These are phyloP conservation scores for Tribonema minus DNA, from an alignment of 108 stramenopile species.

Conservation along the genomic window DNA sequence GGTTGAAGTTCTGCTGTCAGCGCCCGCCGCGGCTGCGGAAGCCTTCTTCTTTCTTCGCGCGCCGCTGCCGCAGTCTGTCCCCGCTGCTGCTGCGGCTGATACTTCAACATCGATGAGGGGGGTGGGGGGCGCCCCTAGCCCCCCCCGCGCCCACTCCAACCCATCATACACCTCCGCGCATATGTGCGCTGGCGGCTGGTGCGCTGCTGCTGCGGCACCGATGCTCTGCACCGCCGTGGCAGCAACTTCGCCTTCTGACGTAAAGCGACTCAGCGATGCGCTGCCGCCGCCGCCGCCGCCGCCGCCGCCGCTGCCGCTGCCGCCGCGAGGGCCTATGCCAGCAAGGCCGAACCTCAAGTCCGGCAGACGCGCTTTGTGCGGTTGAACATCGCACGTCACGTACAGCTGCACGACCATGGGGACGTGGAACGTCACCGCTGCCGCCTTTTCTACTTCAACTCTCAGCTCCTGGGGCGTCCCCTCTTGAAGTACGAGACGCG, in stretches of 20 bases:
- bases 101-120: background rate
- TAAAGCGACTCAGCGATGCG: too few species aligned
- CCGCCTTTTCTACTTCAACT: background rate
- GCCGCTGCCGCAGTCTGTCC: background rate
- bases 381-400: conserved; percentile 32
- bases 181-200: too few species aligned
- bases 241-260: background rate
- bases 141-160: background rate
- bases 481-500: background rate
- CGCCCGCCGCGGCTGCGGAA: background rate
- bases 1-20: background rate
- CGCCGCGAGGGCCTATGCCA: conserved; percentile 2
- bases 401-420: background rate
- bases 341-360: conserved; percentile 26
- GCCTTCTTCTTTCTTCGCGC: background rate
- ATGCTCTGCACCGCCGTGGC: background rate
- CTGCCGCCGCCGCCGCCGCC: too few species aligned
- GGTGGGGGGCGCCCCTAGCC: background rate
- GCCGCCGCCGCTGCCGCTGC: background rate
- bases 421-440: background rate
- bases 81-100: too few species aligned
- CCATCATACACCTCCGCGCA: too few species aligned
- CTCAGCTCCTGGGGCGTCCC: background rate
- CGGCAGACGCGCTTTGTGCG: conserved; percentile 32
- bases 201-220: background rate